Conservation (phyloP, 495 filamentous ascomycete genomes). For the Penicillium ochrochloron region DNA sequence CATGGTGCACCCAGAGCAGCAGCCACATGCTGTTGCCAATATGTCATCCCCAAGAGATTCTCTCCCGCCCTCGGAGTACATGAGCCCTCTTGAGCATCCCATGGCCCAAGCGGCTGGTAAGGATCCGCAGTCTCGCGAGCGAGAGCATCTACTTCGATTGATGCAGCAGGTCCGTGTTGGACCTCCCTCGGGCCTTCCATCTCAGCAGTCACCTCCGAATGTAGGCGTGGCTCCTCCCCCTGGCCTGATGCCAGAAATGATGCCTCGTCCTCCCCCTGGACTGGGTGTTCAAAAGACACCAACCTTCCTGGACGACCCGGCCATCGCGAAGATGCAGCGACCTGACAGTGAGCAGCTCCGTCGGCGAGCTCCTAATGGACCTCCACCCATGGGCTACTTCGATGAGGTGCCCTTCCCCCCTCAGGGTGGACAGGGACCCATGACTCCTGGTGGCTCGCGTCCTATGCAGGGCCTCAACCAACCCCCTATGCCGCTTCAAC, state of each 20-base stretch:
- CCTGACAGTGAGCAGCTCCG: slow-evolving; percentile 50
- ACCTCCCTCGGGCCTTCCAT: slow-evolving; percentile 34
- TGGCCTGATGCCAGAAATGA: slow-evolving; percentile 50
- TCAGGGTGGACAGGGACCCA: slow-evolving; percentile 42
- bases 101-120: slow-evolving; percentile 35
- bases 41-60: slow-evolving; percentile 46
- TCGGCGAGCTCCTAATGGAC: slow-evolving; percentile 44
- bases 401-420: slow-evolving; percentile 49
- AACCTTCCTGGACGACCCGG: slow-evolving; percentile 51
- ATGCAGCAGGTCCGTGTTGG: slow-evolving; percentile 56
- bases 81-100: slow-evolving; percentile 39
- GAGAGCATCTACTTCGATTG: slow-evolving; percentile 55
- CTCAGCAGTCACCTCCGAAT: slow-evolving; percentile 39
- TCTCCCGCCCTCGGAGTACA: slow-evolving; percentile 37
- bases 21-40: slow-evolving; percentile 34
- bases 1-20: slow-evolving; percentile 41
- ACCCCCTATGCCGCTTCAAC: slow-evolving; percentile 47
- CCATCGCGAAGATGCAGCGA: slow-evolving; percentile 53
- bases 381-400: slow-evolving; percentile 48
- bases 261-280: slow-evolving; percentile 53
- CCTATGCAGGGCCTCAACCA: slow-evolving; percentile 39
- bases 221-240: slow-evolving; percentile 40
- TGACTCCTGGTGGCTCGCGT: slow-evolving; percentile 45
- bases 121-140: slow-evolving; percentile 47
- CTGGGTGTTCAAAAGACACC: slow-evolving; percentile 44